Conservation (phyloP, 805 yeast genomes). For the Debaryomyces hansenii region DNA sequence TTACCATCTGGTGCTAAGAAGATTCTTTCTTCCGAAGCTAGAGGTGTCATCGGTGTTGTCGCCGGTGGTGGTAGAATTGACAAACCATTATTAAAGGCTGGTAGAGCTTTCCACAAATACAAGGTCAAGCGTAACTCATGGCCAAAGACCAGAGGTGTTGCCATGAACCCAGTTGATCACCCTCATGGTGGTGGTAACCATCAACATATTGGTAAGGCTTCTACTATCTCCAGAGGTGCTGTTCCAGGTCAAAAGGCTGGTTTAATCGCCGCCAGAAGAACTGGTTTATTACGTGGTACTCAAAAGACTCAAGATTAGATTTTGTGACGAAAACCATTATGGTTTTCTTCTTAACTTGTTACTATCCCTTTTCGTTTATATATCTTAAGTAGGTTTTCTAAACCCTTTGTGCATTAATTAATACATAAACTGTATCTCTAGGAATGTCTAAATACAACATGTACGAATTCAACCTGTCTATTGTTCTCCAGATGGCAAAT, state of each 20-base stretch:
- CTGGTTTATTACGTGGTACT: conserved; percentile 99
- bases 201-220: conserved; percentile 99
- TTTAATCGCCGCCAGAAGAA: conserved; percentile 99
- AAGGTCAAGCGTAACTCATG: conserved; percentile 99
- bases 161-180: conserved; percentile 99
- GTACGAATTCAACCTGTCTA: no score
- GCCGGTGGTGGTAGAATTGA: conserved; percentile 99
- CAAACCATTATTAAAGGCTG: conserved; percentile 99
- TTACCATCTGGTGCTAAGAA: conserved; percentile 99
- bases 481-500: no score
- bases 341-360: not conserved
- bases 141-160: conserved; percentile 99
- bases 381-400: conserved; percentile 2
- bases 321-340: conserved; percentile 3
- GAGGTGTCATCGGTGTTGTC: conserved; percentile 99
- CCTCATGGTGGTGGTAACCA: conserved; percentile 98
- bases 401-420: conserved; percentile 13
- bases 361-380: not conserved
- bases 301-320: conserved; percentile 66
- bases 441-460: not conserved
- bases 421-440: conserved; percentile 8
- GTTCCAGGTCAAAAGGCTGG: conserved; percentile 99
- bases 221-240: conserved; percentile 98
- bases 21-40: conserved; percentile 90
- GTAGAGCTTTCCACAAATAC: conserved; percentile 99